Evolutionary conservation across 169 alveolate species (phyloP).

Genomic region (Cardiosporidium cionae): DNA sequence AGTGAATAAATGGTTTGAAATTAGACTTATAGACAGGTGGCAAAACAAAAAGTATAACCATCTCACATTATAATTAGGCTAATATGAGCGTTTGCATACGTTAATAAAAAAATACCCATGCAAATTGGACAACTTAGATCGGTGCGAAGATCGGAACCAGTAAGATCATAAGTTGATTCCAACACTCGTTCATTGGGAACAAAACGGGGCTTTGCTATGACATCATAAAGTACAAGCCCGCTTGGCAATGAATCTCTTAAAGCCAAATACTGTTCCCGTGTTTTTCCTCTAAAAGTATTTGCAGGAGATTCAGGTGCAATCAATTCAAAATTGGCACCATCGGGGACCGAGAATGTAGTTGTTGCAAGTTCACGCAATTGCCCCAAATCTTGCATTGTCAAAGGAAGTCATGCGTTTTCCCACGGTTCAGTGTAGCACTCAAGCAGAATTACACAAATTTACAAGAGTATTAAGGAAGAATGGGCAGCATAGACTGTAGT

Average conservation of each 20-base stretch:
- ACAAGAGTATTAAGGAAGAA: too few species aligned
- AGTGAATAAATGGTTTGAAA: not conserved
- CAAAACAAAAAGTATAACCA: not conserved
- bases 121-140: conserved; percentile 25
- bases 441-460: too few species aligned
- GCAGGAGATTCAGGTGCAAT: too few species aligned
- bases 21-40: not conserved
- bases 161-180: conserved; percentile 1
- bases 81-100: not conserved
- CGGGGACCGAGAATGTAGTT: too few species aligned
- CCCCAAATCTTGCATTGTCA: too few species aligned
- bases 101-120: not conserved
- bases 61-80: not conserved
- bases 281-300: conserved; percentile 14
- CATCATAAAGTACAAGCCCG: conserved; percentile 6
- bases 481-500: too few species aligned
- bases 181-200: not conserved
- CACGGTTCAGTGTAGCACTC: too few species aligned
- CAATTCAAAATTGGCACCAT: too few species aligned
- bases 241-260: not conserved
- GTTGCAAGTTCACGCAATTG: too few species aligned
- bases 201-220: conserved; percentile 3
- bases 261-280: not conserved
- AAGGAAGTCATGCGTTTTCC: too few species aligned
- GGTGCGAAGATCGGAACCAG: not conserved